Base-by-base conservation (phyloP, 192 early-diverging fungal species). In the Mortierella alpina region DNA sequence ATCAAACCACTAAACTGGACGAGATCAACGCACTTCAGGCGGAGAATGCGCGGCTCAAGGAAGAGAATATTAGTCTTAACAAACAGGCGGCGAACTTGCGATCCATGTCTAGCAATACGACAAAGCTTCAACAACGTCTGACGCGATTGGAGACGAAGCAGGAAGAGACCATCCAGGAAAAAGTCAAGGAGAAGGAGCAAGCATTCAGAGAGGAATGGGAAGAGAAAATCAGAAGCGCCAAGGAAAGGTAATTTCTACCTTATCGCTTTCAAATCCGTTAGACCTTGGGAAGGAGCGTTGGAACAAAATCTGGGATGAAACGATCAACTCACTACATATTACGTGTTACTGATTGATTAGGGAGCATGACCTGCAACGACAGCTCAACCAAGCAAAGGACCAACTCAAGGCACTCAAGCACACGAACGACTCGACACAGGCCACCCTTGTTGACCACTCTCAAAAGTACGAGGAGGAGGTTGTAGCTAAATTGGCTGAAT, bases 401-500 rank as follows among this genome's bases (percentile, higher is more conserved):
- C 89, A 93, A 60, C 82, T 97, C 20, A 86, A 84, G 39, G 84
- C 85, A 42, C 80, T 94, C 8, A 91, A 93, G 69, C 87, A 85
- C 20, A 89, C 90, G 4, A 91, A 91, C 49, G 94, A 96, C 55
- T 84, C 89, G 22, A 89, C 91, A 10, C 94, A 96, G 59, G 90
- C 91, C 11, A 87, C 88, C 18, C 70, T 92, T 15, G 86, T 91
- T 23, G 87, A 90, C 56, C 87, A 90, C 51, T 82, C 80, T 49
- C 88, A 89, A 57, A 91, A 91, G 65, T 89, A 90, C 44, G 95
- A 97, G 70, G 91, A 96, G 59, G 91, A 94, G 60, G 90, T 96
- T 53, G 90, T 92, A 4, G 90, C 84, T 11, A 92, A 93, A 67
- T 84, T 95, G 39, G 95, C 93, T 7, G 96, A 97, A 67, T 82